Evolutionary conservation across 768 basidiomycete genomes (phyloP), one percentile per base, ranked within the genome.

Genomic region (Boletus tylopilopsis): DNA sequence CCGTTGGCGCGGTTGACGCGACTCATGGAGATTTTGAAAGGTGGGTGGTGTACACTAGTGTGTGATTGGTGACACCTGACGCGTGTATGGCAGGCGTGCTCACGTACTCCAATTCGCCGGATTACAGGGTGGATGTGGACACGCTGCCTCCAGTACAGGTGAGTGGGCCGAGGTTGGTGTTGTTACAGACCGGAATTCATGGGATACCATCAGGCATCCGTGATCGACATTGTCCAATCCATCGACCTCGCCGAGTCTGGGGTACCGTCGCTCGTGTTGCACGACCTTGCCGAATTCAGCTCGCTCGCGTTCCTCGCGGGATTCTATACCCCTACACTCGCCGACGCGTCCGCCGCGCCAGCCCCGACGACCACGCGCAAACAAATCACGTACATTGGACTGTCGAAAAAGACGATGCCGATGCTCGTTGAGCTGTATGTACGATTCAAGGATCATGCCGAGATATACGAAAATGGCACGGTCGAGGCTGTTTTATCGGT

Each of bases 391-490:
- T 97, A 93, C 63, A 87, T 97, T 43, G 94, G 84, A 3, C 67
- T 98, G n/a, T 76, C 85, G 2, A 98, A 97, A 69, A 87, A 82
- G 66, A 76, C 76, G 13, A 93, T 96, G 87, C 92, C 93, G 1
- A 73, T 79, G 65, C 72, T 95, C 2, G 84, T 90, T 0, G 82
- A 87, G n/a, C 66, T 94, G 4, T 94, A 85, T 69, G 64, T 84
- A 46, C 72, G 71, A 47, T 87, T 88, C 72, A 84, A 83, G 60
- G 74, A 75, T 6, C 71, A 74, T 18, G 55, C 64, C 4, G 79
- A 80, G 37, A 76, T 95, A 5, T 95, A 89, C 56, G 71, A 76
- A 11, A 84, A 93, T 59, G 92, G 90, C 5, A 93, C 93, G 0
- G 64, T 97, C 22, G 93, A 95, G 66, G 76, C 81, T n/a, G 71